Percentiles rank a stretch among this genome's conserved stretches.
These are phyloP conservation scores for Penicillium atrosanguineum DNA, from an alignment of 495 filamentous ascomycete species.

Conservation along the genomic window DNA sequence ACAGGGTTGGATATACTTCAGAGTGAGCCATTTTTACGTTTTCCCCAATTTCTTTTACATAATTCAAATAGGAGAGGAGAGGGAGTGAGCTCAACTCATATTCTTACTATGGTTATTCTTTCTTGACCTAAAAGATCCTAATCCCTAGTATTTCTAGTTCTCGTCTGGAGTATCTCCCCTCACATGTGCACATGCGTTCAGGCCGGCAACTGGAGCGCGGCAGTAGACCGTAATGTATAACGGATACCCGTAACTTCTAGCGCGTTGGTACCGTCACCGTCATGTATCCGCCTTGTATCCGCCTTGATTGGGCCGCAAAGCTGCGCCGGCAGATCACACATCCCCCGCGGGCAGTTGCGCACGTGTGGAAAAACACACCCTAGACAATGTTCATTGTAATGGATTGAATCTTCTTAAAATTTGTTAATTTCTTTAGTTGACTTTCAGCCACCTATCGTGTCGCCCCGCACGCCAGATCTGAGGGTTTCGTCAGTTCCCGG, in stretches of 20 bases:
- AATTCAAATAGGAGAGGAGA: conserved; percentile 6
- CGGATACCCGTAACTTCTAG: not conserved
- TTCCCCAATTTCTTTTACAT: conserved; percentile 14
- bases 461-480: not conserved
- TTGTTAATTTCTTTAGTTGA: not conserved
- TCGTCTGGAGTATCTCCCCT: not conserved
- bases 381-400: not conserved
- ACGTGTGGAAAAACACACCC: conserved; percentile 12
- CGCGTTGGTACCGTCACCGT: not conserved
- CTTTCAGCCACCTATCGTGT: not conserved
- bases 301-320: conserved; percentile 10
- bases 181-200: conserved; percentile 16
- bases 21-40: conserved; percentile 4
- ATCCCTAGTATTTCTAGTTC: not conserved
- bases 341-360: conserved; percentile 18
- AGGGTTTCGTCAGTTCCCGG: conserved; percentile 10
- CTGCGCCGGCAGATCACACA: conserved; percentile 10
- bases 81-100: no score
- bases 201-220: conserved; percentile 11
- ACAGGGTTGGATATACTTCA: conserved; percentile 15
- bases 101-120: no score
- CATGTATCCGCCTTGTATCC: not conserved
- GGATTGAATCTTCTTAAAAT: not conserved
- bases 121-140: no score
- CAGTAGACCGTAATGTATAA: conserved; percentile 3